Evolutionary conservation across 345 rosid genomes (phyloP).

Genomic region (Salix arbutifolia): DNA sequence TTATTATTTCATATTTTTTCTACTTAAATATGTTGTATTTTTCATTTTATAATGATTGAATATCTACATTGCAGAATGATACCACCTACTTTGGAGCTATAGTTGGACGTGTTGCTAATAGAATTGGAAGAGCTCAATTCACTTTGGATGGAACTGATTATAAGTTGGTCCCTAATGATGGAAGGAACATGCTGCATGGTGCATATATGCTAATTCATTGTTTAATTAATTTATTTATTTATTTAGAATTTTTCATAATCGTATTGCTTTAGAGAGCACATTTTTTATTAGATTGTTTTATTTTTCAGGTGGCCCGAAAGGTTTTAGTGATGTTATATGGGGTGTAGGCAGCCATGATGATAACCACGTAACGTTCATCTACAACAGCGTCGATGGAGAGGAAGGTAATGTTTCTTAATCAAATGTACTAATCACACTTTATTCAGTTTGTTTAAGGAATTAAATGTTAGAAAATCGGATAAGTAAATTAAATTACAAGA

Average conservation of each 20-base stretch:
- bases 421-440: too few relatives aligned
- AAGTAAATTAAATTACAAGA: too few relatives aligned
- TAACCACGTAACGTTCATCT: slow-evolving; percentile 52
- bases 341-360: slow-evolving; percentile 34
- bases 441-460: too few relatives aligned
- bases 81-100: slow-evolving; percentile 26
- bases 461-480: too few relatives aligned
- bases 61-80: slow-evolving; percentile 14
- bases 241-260: background rate
- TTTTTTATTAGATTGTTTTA: background rate
- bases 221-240: background rate
- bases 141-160: slow-evolving; percentile 13
- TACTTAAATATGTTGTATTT: too few relatives aligned
- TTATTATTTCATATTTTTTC: too few relatives aligned
- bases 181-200: slow-evolving; percentile 24
- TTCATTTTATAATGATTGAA: background rate
- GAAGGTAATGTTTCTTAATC: slow-evolving; percentile 40
- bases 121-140: slow-evolving; percentile 23
- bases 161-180: slow-evolving; percentile 21
- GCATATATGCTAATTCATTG: background rate
- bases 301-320: slow-evolving; percentile 60
- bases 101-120: slow-evolving; percentile 33
- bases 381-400: slow-evolving; percentile 64
- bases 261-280: background rate
- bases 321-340: slow-evolving; percentile 70